Evolutionary conservation across 441 rosid genomes (phyloP).

Genomic region (Omphalea diandra): DNA sequence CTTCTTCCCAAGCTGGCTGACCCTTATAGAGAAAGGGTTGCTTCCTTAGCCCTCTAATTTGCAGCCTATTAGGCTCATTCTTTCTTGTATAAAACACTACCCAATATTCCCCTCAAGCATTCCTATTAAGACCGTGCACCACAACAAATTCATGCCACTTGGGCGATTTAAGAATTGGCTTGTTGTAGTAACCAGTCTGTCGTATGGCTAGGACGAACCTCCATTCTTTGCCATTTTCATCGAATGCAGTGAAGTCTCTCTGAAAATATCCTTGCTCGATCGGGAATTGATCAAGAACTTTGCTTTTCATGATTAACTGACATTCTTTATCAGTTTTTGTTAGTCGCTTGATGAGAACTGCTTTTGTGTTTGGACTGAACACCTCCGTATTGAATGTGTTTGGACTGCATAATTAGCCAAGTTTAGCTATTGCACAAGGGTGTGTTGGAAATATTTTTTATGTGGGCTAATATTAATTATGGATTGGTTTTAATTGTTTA

Average conservation of each 20-base stretch:
- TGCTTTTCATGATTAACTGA: no score
- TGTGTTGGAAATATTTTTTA: no score
- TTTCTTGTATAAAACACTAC: not conserved
- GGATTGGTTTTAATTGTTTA: no score
- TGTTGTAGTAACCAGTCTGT: not conserved
- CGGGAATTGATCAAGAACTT: not conserved
- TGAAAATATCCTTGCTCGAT: not conserved
- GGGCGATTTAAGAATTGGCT: not conserved
- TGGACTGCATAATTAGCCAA: no score
- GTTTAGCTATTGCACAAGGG: no score
- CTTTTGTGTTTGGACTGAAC: no score
- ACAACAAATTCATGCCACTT: not conserved
- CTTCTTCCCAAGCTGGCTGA: not conserved
- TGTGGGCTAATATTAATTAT: no score
- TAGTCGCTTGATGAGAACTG: no score
- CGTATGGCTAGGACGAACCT: not conserved
- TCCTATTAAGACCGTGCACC: not conserved
- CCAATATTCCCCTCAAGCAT: not conserved
- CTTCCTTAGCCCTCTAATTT: not conserved
- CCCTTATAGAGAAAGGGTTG: not conserved
- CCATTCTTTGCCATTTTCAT: not conserved
- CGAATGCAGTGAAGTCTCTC: not conserved
- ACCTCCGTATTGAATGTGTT: no score
- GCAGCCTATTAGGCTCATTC: not conserved
- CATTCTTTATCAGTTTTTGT: no score